Evolutionary conservation across 495 filamentous ascomycete species (phyloP).

Genomic region (Collariella sp.): DNA sequence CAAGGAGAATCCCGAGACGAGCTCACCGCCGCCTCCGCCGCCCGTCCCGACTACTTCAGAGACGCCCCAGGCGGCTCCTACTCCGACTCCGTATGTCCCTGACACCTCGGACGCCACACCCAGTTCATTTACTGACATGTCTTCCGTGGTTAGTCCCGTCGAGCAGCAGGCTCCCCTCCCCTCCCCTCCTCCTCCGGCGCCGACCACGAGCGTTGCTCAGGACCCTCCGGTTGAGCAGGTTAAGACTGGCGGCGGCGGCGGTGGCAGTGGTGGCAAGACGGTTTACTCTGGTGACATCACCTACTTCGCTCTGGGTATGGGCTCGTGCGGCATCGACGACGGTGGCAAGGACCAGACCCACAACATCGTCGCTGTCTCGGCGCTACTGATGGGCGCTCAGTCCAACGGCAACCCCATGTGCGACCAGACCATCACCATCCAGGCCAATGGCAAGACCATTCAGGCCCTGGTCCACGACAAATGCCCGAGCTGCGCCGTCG

Average conservation of each 20-base stretch:
- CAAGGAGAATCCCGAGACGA: constrained; percentile 25
- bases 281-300: constrained; percentile 37
- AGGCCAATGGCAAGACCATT: constrained; percentile 43
- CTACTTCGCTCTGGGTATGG: constrained; percentile 38
- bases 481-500: constrained; percentile 55
- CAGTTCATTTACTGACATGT: constrained; percentile 9
- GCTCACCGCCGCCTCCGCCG: constrained; percentile 9
- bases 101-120: neutral
- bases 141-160: constrained; percentile 9
- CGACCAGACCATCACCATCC: constrained; percentile 56
- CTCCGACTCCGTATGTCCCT: constrained; percentile 17
- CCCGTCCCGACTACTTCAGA: constrained; percentile 2
- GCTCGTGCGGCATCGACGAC: constrained; percentile 40
- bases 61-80: constrained; percentile 12
- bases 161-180: neutral
- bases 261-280: constrained; percentile 10
- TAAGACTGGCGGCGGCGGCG: neutral
- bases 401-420: constrained; percentile 53
- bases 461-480: constrained; percentile 59
- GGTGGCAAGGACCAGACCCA: constrained; percentile 29
- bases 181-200: constrained; percentile 5
- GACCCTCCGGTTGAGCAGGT: constrained; percentile 1
- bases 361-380: constrained; percentile 39
- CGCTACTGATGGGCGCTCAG: constrained; percentile 36
- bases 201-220: neutral